Conservation (phyloP, 1,139 yeast species). For the Debaryomycetaceae sp. region DNA sequence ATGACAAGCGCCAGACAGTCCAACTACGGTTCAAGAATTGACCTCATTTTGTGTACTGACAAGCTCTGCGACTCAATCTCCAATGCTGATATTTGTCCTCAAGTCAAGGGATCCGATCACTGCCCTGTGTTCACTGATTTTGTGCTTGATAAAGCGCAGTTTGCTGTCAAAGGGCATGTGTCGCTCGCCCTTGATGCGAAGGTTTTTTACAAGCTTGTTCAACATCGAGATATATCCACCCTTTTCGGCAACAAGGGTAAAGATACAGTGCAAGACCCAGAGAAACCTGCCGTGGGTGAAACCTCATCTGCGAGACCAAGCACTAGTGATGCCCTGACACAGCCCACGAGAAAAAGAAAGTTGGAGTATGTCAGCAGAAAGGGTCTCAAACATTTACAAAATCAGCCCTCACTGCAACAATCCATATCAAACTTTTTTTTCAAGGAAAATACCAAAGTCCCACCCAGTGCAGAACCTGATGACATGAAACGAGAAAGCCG, state of each 20-base stretch:
- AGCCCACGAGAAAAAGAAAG: conserved; percentile 8
- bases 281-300: too few species aligned
- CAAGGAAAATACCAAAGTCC: conserved; percentile 9
- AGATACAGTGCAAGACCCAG: too few species aligned
- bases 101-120: conserved; percentile 83
- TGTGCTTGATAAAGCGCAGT: conserved; percentile 20
- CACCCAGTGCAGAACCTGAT: too few species aligned
- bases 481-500: neutral
- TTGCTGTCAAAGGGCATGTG: conserved; percentile 1
- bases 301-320: too few species aligned
- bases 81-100: conserved; percentile 64
- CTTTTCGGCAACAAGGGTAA: conserved; percentile 45
- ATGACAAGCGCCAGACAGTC: conserved; percentile 71
- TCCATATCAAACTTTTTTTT: conserved; percentile 21
- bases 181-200: conserved; percentile 54
- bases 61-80: conserved; percentile 29
- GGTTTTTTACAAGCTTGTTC: conserved; percentile 42
- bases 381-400: neutral
- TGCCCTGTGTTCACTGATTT: conserved; percentile 85
- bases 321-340: conserved; percentile 1
- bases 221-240: conserved; percentile 48
- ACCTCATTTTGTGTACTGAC: conserved; percentile 56
- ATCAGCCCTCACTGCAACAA: conserved; percentile 9
- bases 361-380: conserved; percentile 11
- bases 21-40: conserved; percentile 87